phyloP scores from a whole-genome alignment of 1,284 basidiomycete species.

The Exsudoporus floridanus region DNA sequence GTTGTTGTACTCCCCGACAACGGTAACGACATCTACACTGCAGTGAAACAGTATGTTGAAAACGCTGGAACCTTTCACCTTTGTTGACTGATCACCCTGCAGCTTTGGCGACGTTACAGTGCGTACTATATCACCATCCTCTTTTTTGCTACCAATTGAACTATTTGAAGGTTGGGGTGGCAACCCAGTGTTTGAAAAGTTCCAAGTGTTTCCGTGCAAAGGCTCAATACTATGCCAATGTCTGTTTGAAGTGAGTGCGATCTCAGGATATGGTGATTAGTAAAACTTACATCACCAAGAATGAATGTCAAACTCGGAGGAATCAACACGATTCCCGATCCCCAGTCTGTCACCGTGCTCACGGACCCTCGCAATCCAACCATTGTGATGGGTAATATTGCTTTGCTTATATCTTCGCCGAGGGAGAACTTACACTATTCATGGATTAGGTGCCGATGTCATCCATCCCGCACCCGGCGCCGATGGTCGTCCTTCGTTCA shows the following conservation, averaged over 20 bases:
- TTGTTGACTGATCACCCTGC: constrained; percentile 1
- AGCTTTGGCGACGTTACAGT: constrained; percentile 73
- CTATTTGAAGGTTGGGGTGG: constrained; percentile 55
- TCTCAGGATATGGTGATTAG: neutral
- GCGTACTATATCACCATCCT: constrained; percentile 16
- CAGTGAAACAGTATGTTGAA: constrained; percentile 68
- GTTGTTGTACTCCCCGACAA: constrained; percentile 72
- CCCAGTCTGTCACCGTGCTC: constrained; percentile 57
- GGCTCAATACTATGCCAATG: constrained; percentile 74
- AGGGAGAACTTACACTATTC: constrained; percentile 2
- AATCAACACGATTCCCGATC: constrained; percentile 71
- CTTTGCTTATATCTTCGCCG: neutral
- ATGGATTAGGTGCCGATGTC: constrained; percentile 63
- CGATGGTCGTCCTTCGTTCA: constrained; percentile 71
- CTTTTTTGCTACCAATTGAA: constrained; percentile 1
- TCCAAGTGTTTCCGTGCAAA: constrained; percentile 62
- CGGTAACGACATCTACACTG: constrained; percentile 70
- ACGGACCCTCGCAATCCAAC: constrained; percentile 68
- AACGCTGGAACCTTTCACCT: neutral
- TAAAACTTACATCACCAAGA: constrained; percentile 38
- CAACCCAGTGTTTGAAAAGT: constrained; percentile 72
- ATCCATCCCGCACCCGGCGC: constrained; percentile 77
- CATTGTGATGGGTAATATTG: constrained; percentile 65
- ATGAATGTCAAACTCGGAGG: constrained; percentile 81
- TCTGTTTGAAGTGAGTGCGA: constrained; percentile 65